A percentile compares a stretch with the other conserved stretches of the same genome.
Evolutionary conservation across 192 early-diverging fungal genomes (phyloP).

Genomic region (Backusella circina): DNA sequence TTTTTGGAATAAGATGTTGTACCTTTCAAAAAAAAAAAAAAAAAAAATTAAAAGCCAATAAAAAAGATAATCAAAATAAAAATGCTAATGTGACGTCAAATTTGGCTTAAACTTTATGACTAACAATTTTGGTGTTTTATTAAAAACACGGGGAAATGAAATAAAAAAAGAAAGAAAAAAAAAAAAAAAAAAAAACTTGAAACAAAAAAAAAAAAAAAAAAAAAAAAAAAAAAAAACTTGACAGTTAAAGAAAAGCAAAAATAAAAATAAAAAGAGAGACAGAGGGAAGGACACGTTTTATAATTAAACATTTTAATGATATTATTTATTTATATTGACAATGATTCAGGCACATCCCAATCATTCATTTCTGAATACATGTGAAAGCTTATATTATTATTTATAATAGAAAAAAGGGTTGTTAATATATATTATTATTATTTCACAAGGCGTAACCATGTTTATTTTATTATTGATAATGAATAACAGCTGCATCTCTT

Average conservation of each 20-base stretch:
- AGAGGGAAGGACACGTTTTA: background rate
- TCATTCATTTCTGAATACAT: background rate
- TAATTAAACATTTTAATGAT: too few relatives aligned
- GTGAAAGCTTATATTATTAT: background rate
- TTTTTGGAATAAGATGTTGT: background rate
- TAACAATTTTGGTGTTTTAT: background rate
- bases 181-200: background rate
- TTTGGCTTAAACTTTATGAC: background rate
- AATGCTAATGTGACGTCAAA: background rate
- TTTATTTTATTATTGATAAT: background rate
- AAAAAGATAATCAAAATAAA: background rate
- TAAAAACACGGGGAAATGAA: background rate
- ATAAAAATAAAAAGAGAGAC: background rate
- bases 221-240: background rate
- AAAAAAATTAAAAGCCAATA: background rate
- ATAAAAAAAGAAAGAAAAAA: too few relatives aligned
- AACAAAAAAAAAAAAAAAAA: background rate
- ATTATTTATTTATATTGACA: background rate
- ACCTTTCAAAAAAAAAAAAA: too few relatives aligned
- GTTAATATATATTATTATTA: background rate
- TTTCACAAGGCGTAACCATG: background rate
- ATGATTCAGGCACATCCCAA: background rate
- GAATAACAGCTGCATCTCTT: background rate
- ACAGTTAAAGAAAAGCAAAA: background rate
- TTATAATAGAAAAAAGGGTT: background rate